Conservation (phyloP, 1,284 basidiomycete genomes). For the Heterobasidion parviporum region DNA sequence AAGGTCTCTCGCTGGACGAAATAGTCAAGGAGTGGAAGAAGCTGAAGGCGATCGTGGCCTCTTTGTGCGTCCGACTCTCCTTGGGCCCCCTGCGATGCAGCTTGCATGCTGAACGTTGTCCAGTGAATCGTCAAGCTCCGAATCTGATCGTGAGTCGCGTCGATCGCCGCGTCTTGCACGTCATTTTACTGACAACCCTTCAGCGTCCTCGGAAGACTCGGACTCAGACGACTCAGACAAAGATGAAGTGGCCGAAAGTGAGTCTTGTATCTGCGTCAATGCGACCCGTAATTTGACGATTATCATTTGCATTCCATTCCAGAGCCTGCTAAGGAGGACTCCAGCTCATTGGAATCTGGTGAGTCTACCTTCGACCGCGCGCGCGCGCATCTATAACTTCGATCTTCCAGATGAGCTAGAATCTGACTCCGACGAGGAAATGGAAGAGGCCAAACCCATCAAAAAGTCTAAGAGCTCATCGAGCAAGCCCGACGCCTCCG, state of each 20-base stretch:
- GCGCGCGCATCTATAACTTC: neutral
- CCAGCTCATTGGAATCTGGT: constrained; percentile 18
- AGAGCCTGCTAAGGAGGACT: neutral
- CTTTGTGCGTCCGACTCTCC: constrained; percentile 4
- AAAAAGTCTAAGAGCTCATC: constrained; percentile 2
- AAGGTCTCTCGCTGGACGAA: constrained; percentile 49
- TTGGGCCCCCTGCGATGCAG: neutral
- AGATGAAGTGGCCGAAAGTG: neutral
- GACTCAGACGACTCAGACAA: constrained; percentile 4
- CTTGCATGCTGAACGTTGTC: neutral
- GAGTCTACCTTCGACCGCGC: neutral
- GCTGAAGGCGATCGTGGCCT: constrained; percentile 13
- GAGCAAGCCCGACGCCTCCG: neutral
- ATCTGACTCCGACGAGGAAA: neutral
- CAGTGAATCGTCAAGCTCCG: constrained; percentile 12
- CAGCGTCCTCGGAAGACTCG: constrained; percentile 4
- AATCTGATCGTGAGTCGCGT: constrained; percentile 23
- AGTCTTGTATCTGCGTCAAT: no score
- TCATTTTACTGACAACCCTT: neutral
- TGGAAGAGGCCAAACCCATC: neutral
- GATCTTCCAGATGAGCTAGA: constrained; percentile 5
- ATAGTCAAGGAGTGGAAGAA: constrained; percentile 57
- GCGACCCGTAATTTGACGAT: neutral
- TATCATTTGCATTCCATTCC: neutral
- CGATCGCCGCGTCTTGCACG: neutral